A percentile compares a stretch with the other conserved stretches of the same genome.
Evolutionary conservation across 176 grass and related monocot species (phyloP).

Genomic region (Oryza officinalis): DNA sequence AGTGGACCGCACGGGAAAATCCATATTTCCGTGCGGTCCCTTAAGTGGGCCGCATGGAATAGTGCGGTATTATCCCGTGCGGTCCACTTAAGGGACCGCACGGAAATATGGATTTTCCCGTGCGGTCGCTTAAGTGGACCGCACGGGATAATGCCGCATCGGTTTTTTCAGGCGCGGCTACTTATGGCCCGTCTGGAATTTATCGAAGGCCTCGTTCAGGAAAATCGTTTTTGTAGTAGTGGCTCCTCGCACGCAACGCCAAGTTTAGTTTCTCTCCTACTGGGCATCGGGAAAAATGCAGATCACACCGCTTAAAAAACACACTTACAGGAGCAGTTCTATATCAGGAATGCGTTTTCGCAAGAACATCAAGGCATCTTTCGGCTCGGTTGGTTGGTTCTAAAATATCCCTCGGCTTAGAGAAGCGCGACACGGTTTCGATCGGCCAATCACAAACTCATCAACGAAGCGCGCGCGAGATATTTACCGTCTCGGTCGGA

Average conservation of each 20-base stretch:
- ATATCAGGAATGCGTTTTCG: neutral
- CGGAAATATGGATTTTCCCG: too few species aligned
- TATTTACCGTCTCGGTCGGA: conserved; percentile 12
- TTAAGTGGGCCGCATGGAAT: too few species aligned
- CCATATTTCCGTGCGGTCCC: too few species aligned
- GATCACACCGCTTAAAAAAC: neutral
- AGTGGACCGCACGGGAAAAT: too few species aligned
- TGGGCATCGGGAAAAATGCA: neutral
- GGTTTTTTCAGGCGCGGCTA: too few species aligned
- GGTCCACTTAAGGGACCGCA: too few species aligned
- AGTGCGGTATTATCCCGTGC: too few species aligned
- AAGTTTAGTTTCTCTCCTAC: neutral
- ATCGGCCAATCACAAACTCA: neutral
- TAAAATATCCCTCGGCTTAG: neutral
- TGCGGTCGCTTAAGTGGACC: too few species aligned
- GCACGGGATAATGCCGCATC: too few species aligned
- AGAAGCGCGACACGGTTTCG: conserved; percentile 8
- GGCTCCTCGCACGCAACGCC: neutral
- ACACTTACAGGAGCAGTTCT: neutral
- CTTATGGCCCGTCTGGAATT: too few species aligned
- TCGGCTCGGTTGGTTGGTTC: neutral
- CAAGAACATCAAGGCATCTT: neutral
- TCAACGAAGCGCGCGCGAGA: neutral
- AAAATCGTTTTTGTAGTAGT: too few species aligned
- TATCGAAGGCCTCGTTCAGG: too few species aligned